phyloP scores from a whole-genome alignment of 495 filamentous ascomycete species.

The Tuber umbilicatum region DNA sequence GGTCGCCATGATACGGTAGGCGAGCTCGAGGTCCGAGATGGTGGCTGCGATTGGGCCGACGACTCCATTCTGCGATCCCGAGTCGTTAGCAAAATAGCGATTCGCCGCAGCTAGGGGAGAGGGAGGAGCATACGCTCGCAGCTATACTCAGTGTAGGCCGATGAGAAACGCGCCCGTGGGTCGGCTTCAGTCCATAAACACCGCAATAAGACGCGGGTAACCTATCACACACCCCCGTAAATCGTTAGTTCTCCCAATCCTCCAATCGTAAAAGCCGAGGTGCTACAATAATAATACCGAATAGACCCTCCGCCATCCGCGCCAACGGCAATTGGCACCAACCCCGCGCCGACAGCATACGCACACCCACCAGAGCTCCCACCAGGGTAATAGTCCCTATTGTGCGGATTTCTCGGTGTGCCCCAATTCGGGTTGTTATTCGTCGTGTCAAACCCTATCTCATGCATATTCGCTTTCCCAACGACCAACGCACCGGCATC shows the following conservation, averaged over 20 bases:
- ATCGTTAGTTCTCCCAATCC: neutral
- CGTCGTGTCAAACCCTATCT: slow-evolving; percentile 74
- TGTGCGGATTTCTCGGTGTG: slow-evolving; percentile 78
- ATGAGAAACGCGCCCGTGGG: slow-evolving; percentile 65
- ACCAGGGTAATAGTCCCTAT: slow-evolving; percentile 72
- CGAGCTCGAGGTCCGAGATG: slow-evolving; percentile 73
- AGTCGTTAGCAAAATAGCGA: neutral
- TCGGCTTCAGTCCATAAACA: slow-evolving; percentile 80
- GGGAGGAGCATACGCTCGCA: slow-evolving; percentile 30
- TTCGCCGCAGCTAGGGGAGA: slow-evolving; percentile 32
- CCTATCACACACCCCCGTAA: slow-evolving; percentile 37
- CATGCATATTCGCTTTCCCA: slow-evolving; percentile 88
- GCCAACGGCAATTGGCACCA: slow-evolving; percentile 76
- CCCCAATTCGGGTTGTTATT: slow-evolving; percentile 78
- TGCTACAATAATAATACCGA: slow-evolving; percentile 23
- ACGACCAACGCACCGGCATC: slow-evolving; percentile 75
- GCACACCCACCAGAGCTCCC: slow-evolving; percentile 82
- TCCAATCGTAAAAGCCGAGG: neutral
- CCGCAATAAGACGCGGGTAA: slow-evolving; percentile 80
- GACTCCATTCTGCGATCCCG: slow-evolving; percentile 45
- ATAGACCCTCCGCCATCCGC: slow-evolving; percentile 84
- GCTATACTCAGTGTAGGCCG: slow-evolving; percentile 57
- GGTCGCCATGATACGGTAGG: slow-evolving; percentile 67
- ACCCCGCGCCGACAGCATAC: slow-evolving; percentile 66
- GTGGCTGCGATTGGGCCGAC: slow-evolving; percentile 69